A percentile compares a stretch with the other conserved stretches of the same genome.
Evolutionary conservation across 768 basidiomycete genomes (phyloP).

Genomic region (Phlebiopsis gigantea): DNA sequence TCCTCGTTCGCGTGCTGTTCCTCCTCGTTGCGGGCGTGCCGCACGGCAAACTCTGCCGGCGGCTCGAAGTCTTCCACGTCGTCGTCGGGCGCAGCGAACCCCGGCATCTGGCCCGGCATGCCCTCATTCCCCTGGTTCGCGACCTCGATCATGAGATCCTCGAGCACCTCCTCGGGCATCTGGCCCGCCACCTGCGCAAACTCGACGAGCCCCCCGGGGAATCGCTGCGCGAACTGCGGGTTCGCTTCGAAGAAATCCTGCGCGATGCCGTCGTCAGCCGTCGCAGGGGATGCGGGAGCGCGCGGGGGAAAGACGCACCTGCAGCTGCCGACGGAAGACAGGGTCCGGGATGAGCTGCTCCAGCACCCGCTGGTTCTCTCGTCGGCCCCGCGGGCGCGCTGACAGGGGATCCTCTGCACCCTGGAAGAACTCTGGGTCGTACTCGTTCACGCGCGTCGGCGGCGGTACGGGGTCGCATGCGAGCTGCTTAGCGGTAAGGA

Average conservation of each 20-base stretch:
- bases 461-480: constrained; percentile 91
- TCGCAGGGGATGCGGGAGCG: background rate
- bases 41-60: constrained; percentile 18
- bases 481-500: constrained; percentile 49
- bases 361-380: constrained; percentile 47
- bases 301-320: no score
- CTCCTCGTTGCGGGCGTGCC: constrained; percentile 36
- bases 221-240: constrained; percentile 47
- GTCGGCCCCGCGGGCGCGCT: constrained; percentile 32
- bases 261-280: background rate
- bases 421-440: constrained; percentile 70
- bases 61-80: constrained; percentile 31
- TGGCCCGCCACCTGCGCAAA: constrained; percentile 50
- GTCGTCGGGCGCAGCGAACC: constrained; percentile 27
- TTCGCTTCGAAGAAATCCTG: constrained; percentile 54
- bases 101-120: constrained; percentile 46
- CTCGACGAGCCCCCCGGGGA: constrained; percentile 63
- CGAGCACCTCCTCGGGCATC: constrained; percentile 40
- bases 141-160: constrained; percentile 51
- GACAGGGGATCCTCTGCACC: constrained; percentile 51
- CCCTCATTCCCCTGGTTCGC: constrained; percentile 30
- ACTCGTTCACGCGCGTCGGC: constrained; percentile 46
- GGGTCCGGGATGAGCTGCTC: constrained; percentile 55
- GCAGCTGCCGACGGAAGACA: constrained; percentile 50
- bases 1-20: constrained; percentile 33